Percentiles rank a stretch among this genome's conserved stretches.
These are phyloP conservation scores for Aspergillus amoenus DNA, from an alignment of 2,329 filamentous ascomycete species.

Conservation along the genomic window DNA sequence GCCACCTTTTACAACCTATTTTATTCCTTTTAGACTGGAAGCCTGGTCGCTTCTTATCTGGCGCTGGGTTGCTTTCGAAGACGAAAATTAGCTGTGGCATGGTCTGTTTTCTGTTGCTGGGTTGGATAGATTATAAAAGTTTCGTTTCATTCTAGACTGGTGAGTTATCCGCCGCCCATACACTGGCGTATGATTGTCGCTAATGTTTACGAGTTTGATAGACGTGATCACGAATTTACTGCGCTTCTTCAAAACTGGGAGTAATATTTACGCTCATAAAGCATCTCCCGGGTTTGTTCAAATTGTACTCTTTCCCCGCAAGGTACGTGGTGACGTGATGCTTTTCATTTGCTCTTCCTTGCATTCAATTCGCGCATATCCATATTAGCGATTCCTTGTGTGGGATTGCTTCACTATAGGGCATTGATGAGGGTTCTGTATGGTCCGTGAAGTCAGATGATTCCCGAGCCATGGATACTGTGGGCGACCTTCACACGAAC, in stretches of 20 bases:
- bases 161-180: slow-evolving; percentile 24
- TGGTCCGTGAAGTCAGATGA: background rate
- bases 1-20: slow-evolving; percentile 6
- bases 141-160: slow-evolving; percentile 30
- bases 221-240: slow-evolving; percentile 31
- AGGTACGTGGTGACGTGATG: slow-evolving; percentile 16
- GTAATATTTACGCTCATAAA: slow-evolving; percentile 15
- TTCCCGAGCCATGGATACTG: no score
- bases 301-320: slow-evolving; percentile 14
- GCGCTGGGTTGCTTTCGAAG: slow-evolving; percentile 10
- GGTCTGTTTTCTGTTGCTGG: slow-evolving; percentile 20
- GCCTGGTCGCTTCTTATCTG: slow-evolving; percentile 30
- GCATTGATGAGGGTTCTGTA: background rate
- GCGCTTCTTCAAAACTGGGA: slow-evolving; percentile 17
- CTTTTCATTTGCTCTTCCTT: background rate
- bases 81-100: slow-evolving; percentile 24
- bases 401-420: background rate
- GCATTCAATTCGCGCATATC: background rate
- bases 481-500: no score
- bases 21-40: slow-evolving; percentile 20
- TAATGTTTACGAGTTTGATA: slow-evolving; percentile 17
- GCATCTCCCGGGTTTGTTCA: slow-evolving; percentile 12
- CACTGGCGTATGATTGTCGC: slow-evolving; percentile 6
- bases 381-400: slow-evolving; percentile 1
- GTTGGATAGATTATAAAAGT: slow-evolving; percentile 31